phyloP scores from a whole-genome alignment of 73 alveolate genomes.

The Blepharisma stoltei region DNA sequence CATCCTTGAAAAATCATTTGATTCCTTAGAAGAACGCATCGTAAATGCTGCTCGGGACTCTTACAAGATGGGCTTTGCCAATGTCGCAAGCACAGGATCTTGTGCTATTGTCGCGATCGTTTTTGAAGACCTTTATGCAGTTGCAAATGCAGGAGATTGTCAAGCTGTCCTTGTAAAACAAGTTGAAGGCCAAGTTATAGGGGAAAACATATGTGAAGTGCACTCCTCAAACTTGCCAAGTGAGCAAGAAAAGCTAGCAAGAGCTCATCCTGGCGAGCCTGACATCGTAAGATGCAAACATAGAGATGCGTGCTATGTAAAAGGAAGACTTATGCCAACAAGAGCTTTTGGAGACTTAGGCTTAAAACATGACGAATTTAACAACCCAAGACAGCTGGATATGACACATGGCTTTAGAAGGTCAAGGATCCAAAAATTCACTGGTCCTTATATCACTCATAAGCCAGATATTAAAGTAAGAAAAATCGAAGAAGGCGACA shows the following conservation, averaged over 20 bases:
- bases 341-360: slow-evolving; percentile 93
- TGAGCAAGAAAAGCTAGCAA: slow-evolving; percentile 81
- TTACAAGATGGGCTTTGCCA: slow-evolving; percentile 60
- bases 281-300: slow-evolving; percentile 78
- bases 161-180: slow-evolving; percentile 79
- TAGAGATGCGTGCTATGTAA: slow-evolving; percentile 85
- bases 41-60: slow-evolving; percentile 59
- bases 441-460: slow-evolving; percentile 82
- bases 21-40: slow-evolving; percentile 75
- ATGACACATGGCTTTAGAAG: slow-evolving; percentile 49
- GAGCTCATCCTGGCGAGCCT: slow-evolving; percentile 59
- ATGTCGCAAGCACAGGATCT: slow-evolving; percentile 75
- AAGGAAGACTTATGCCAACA: slow-evolving; percentile 94
- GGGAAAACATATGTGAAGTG: slow-evolving; percentile 59
- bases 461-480: slow-evolving; percentile 69
- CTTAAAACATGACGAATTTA: slow-evolving; percentile 69
- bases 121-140: slow-evolving; percentile 61
- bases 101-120: slow-evolving; percentile 84
- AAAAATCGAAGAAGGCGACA: slow-evolving; percentile 67
- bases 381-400: slow-evolving; percentile 50
- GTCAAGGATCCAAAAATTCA: slow-evolving; percentile 49
- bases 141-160: slow-evolving; percentile 94
- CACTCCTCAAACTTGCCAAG: slow-evolving; percentile 69
- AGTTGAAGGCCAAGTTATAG: slow-evolving; percentile 47
- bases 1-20: slow-evolving; percentile 69